Conservation (phyloP, 305 asterid genomes). For the Solanum chacoense region DNA sequence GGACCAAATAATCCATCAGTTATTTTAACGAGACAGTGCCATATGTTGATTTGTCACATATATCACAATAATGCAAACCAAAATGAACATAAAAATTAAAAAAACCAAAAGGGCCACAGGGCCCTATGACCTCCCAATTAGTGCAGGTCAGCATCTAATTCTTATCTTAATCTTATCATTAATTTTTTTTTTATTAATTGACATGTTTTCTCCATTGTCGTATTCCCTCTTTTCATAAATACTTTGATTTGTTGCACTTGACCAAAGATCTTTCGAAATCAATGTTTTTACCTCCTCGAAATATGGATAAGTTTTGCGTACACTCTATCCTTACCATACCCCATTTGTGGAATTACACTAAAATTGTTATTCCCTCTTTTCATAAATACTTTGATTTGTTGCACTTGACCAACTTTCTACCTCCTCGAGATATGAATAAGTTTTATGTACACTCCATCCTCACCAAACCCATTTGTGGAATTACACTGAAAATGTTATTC, state of each 20-base stretch:
- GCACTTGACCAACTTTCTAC: not conserved
- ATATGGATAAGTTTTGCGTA: not conserved
- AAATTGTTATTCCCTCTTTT: not conserved
- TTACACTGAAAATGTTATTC: not conserved
- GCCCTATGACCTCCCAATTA: conserved; percentile 9
- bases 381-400: no score
- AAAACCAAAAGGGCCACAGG: not conserved
- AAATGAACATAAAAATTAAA: not conserved
- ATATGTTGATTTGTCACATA: not conserved
- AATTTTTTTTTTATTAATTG: not conserved
- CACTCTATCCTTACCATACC: not conserved
- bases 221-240: not conserved
- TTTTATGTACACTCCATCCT: not conserved
- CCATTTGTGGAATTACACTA: no score
- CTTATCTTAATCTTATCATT: conserved; percentile 16
- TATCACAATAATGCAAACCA: not conserved
- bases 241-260: not conserved
- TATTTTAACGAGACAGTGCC: not conserved
- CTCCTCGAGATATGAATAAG: not conserved
- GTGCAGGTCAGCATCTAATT: conserved; percentile 44
- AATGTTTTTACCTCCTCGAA: not conserved
- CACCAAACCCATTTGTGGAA: not conserved
- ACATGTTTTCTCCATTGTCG: not conserved
- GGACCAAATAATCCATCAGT: not conserved
- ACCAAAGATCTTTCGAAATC: not conserved